Percentiles rank a stretch among this genome's conserved stretches.
These are phyloP conservation scores for Aureobasidium leucospermi DNA, from an alignment of 2,329 filamentous ascomycete genomes.

Conservation along the genomic window DNA sequence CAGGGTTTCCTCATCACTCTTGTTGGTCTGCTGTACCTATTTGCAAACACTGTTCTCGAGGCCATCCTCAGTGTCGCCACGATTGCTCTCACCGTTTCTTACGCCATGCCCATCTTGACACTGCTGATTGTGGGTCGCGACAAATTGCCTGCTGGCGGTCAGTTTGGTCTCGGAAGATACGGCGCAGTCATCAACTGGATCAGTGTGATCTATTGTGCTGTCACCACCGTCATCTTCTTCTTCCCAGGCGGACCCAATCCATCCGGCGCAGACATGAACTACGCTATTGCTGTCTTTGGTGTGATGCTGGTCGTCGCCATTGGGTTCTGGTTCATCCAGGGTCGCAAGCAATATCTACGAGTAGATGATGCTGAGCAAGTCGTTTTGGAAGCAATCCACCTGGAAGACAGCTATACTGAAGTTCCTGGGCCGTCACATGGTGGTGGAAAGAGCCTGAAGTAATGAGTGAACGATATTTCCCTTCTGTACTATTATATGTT, in stretches of 20 bases:
- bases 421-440: background rate
- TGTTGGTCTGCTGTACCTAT: constrained; percentile 43
- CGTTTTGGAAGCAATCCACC: background rate
- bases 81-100: constrained; percentile 36
- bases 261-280: constrained; percentile 47
- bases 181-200: constrained; percentile 29
- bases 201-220: constrained; percentile 44
- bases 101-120: constrained; percentile 32
- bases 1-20: constrained; percentile 42
- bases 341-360: constrained; percentile 32
- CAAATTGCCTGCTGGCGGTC: constrained; percentile 39
- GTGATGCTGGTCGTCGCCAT: constrained; percentile 46
- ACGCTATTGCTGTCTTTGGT: constrained; percentile 50
- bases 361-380: background rate
- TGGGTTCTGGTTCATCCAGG: constrained; percentile 45
- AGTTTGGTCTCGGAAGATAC: constrained; percentile 38
- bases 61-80: constrained; percentile 38
- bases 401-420: background rate
- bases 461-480: background rate
- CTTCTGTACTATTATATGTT: background rate
- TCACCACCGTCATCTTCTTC: constrained; percentile 51
- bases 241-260: constrained; percentile 44
- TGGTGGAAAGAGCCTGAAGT: background rate
- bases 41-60: constrained; percentile 35
- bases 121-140: constrained; percentile 43